Evolutionary conservation across 352 stramenopile genomes (phyloP).

Genomic region (Phytophthora citrophthora): DNA sequence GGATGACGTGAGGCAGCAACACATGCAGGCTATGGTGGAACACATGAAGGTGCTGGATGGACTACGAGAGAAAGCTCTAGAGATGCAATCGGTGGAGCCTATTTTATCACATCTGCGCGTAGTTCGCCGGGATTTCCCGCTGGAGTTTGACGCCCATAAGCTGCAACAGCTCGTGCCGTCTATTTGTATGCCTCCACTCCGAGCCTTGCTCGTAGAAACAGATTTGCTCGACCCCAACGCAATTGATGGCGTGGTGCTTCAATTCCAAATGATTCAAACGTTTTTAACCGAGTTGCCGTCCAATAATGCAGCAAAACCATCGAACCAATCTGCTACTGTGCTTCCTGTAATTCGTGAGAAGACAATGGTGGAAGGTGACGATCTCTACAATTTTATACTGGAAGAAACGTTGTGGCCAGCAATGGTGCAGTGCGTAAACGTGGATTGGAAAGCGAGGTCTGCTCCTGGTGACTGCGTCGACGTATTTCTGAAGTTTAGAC

Average conservation of each 20-base stretch:
- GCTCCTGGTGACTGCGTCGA: slow-evolving; percentile 47
- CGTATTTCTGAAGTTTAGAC: slow-evolving; percentile 53
- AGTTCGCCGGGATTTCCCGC: slow-evolving; percentile 54
- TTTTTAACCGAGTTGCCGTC: slow-evolving; percentile 64
- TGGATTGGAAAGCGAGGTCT: slow-evolving; percentile 61
- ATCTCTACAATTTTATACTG: slow-evolving; percentile 82
- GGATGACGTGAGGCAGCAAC: slow-evolving; percentile 56
- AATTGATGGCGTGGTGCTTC: slow-evolving; percentile 36
- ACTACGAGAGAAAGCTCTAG: slow-evolving; percentile 38
- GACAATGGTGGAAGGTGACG: slow-evolving; percentile 53
- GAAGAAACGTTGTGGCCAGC: slow-evolving; percentile 79
- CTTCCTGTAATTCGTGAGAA: slow-evolving; percentile 79
- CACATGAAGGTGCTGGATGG: slow-evolving; percentile 52
- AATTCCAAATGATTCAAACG: slow-evolving; percentile 61
- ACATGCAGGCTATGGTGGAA: slow-evolving; percentile 55
- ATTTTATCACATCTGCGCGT: slow-evolving; percentile 49
- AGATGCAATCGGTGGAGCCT: slow-evolving; percentile 44
- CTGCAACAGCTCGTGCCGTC: slow-evolving; percentile 74
- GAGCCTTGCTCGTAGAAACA: slow-evolving; percentile 46
- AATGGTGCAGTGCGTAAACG: slow-evolving; percentile 70
- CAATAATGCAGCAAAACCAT: slow-evolving; percentile 2
- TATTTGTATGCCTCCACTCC: slow-evolving; percentile 67
- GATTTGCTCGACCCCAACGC: slow-evolving; percentile 48
- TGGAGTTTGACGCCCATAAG: slow-evolving; percentile 82
- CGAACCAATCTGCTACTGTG: slow-evolving; percentile 30